Base-by-base conservation (phyloP, 768 basidiomycete genomes). In the Candolleomyces eurysporus region DNA sequence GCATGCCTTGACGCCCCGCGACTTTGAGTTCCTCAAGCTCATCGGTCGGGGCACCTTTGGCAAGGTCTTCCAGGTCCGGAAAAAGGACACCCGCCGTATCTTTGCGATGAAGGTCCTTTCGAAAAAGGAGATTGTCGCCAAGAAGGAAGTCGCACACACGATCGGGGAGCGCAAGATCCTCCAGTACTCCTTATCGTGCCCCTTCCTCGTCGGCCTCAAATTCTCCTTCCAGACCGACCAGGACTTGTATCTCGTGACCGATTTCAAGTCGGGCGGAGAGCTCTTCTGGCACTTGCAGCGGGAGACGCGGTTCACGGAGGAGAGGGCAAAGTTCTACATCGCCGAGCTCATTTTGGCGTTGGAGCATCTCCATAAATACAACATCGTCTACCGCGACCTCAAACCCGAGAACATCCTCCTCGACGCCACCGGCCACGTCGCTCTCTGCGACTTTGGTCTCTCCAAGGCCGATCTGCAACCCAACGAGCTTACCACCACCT, bases 41-140 rank as follows among this genome's bases (percentile, higher is more conserved):
- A 98, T 99, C 75, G 97, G 97, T 60, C 88, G 95, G 53, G 97
- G 97, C 2, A 98, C 97, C 0, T 99, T 99, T 72, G 97, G 96
- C 52, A 92, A 94, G 58, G 97, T 99, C 19, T 98, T 98, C 82
- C 97, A 99, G 75, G 97, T 99, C 53, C 92, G 97, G 63, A 99
- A 99, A 78, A 88, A 82, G 73, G 96, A 99, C 78, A 99, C 97
- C 46, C 92, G 94, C 74, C 92, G 97, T 50, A 98, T 99, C 77
- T 99, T 98, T 79, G 97, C 97, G 56, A 98, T 99, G 96, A 99
- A 99, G 71, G 93, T 98, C 60, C 83, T 99, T 43, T 96, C 93
- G 36, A 99, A 99, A 79, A 96, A 94, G 81, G 97, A 99, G 76
- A 98, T 99, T 68, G 87, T 98, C 58, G 96, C 93, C 26, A 98